phyloP scores from a whole-genome alignment of 163 green algal species.

The Trebouxia gelatinosa region DNA sequence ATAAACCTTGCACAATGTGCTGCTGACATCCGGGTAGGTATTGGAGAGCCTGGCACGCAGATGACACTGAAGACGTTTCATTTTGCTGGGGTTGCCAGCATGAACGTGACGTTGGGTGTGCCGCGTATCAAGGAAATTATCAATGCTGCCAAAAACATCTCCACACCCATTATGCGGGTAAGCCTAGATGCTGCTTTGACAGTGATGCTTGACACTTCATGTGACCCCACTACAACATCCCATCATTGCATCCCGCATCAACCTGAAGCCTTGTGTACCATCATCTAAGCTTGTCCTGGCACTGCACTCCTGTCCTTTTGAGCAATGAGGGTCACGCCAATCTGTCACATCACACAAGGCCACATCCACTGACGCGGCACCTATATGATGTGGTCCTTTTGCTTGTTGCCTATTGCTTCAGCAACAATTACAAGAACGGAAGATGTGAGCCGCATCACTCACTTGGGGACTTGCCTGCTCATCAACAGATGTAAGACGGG shows the following conservation, averaged over 20 bases:
- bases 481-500: no score
- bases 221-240: no score
- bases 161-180: constrained; percentile 94
- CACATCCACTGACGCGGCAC: no score
- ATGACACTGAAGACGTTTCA: constrained; percentile 99
- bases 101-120: constrained; percentile 97
- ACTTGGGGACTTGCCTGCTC: no score
- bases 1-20: no score
- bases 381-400: no score
- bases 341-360: neutral
- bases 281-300: no score
- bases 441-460: no score
- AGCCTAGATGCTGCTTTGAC: neutral
- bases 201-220: neutral
- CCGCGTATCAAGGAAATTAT: constrained; percentile 99
- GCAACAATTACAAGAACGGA: no score
- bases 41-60: constrained; percentile 96
- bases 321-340: neutral
- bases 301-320: neutral
- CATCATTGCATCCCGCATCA: no score
- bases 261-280: neutral
- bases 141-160: constrained; percentile 95
- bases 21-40: no score
- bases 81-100: constrained; percentile 96
- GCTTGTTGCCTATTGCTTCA: no score